Evolutionary conservation across 2,329 filamentous ascomycete genomes (phyloP).

Genomic region (Simplicillium aogashimaense): DNA sequence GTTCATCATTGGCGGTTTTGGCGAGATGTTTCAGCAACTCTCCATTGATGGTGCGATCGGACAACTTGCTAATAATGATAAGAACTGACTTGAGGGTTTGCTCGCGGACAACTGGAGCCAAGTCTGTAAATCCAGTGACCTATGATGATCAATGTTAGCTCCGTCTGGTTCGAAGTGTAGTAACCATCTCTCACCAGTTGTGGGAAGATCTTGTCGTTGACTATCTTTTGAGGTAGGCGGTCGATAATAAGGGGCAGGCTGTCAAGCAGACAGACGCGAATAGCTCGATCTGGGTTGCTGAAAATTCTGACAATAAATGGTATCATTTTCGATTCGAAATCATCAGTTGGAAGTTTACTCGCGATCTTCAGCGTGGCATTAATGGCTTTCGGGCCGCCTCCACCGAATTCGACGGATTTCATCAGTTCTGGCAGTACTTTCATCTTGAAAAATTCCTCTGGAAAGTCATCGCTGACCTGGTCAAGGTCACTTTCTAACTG

Average conservation of each 20-base stretch:
- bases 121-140: constrained; percentile 90
- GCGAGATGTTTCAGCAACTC: constrained; percentile 85
- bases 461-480: constrained; percentile 82
- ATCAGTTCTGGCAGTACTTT: constrained; percentile 90
- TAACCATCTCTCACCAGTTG: constrained; percentile 54
- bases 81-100: constrained; percentile 94
- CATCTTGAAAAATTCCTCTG: constrained; percentile 96
- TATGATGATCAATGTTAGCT: constrained; percentile 17
- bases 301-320: constrained; percentile 85
- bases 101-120: constrained; percentile 84
- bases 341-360: constrained; percentile 75
- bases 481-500: constrained; percentile 58
- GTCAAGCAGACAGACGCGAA: constrained; percentile 84
- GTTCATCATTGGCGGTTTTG: constrained; percentile 94
- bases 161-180: too few relatives aligned
- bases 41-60: constrained; percentile 86
- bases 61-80: constrained; percentile 77
- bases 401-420: constrained; percentile 98
- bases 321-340: constrained; percentile 76
- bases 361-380: constrained; percentile 84
- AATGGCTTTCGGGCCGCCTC: constrained; percentile 87
- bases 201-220: constrained; percentile 95
- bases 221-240: constrained; percentile 72
- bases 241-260: constrained; percentile 88
- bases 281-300: constrained; percentile 80